Evolutionary conservation across 208 protist genomes (phyloP), one percentile per base, ranked within the genome.

Genomic region (Leishmania major): DNA sequence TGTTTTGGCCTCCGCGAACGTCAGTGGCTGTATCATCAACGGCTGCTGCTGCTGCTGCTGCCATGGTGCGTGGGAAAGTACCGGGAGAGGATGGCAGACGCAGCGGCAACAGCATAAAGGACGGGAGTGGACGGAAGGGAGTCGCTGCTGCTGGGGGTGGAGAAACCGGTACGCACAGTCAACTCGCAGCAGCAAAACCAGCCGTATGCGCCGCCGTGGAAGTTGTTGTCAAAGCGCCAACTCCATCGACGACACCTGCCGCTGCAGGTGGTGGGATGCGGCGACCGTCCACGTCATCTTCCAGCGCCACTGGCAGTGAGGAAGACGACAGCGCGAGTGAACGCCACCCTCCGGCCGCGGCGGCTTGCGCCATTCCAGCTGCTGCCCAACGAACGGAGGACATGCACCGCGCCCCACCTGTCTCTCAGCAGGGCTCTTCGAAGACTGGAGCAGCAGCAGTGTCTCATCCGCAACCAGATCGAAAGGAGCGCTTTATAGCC

Each of bases 1-100:
- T 86, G 72, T 86, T 86, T 62, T 67, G 78, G 78, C 75, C 83
- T 66, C 75, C 40, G 11, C 75, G 37, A 11, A 47, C 43, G 69
- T 49, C 22, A 17, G 40, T 35, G 43, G 69, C 4, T 53, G 25
- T 19, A 19, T 47, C 22, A 31, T 51, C 69, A 49, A 31, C 5
- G 35, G 22, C 6, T 74, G 35, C 70, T 25, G 37, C 69, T 49
- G 37, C 45, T 49, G 45, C 45, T 35, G 45, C 45, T 35, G 37
- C 45, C 19, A 31, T n/a, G 40, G 69, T 6, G 25, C 43, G 19
- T n/a, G 43, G 1, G 22, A 31, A 25, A 73, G 43, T 5, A 17
- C 25, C 43, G 6, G 13, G 25, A 49, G 37, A n/a, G 66, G 25
- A 31, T 72, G 67, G 25, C 25, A 49, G 37, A 15, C 17, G 25